Evolutionary conservation across 2,329 filamentous ascomycete species (phyloP), one percentile per base, ranked within the genome.

Genomic region (Fusarium redolens): DNA sequence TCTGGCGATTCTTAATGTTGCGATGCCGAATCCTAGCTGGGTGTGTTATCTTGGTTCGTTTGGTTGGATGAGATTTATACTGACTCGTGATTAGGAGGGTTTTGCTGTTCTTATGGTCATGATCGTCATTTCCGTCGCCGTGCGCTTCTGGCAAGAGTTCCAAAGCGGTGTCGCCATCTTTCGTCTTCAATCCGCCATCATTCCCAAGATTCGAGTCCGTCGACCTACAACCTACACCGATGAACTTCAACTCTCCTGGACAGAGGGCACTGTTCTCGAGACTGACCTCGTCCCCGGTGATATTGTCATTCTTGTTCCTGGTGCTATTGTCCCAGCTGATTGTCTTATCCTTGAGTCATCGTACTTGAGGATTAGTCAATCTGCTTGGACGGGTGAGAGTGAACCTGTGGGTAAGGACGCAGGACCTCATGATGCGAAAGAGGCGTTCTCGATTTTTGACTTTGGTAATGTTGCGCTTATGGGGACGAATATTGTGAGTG

Each of bases 121-220:
- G 58, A 61, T 61, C 3, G 30, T 61, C 7, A 61, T 61, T 4
- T 61, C 58, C 0, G 37, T 41, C 18, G 58, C 22, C 7, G 58
- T 61, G 5, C 58, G 58, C 2, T 61, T 61, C 30, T 61, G 58
- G 58, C 58, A 61, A 15, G 58, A 61, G 8, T 61, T 56, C 30
- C 58, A 43, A 37, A 61, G 58, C 20, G 58, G 58, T 1, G 28
- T 61, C 0, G 58, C 58, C 0, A 33, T 61, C 4, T 61, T 61
- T 17, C 58, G 58, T 8, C 58, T 61, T 14, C 58, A 61, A 30
- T 43, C 48, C 2, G 51, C 58, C 37, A 61, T 61, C 37, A 30
- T 43, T 31, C 58, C 58, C 30, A 61, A 43, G 48, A 28, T 61
- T 31, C 37, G 58, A 12, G 58, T 43, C 7, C 58, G 47, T 7